Percentiles rank a stretch among this genome's conserved stretches.
Evolutionary conservation across 257 asterid genomes (phyloP).

Genomic region (Striga asiatica): DNA sequence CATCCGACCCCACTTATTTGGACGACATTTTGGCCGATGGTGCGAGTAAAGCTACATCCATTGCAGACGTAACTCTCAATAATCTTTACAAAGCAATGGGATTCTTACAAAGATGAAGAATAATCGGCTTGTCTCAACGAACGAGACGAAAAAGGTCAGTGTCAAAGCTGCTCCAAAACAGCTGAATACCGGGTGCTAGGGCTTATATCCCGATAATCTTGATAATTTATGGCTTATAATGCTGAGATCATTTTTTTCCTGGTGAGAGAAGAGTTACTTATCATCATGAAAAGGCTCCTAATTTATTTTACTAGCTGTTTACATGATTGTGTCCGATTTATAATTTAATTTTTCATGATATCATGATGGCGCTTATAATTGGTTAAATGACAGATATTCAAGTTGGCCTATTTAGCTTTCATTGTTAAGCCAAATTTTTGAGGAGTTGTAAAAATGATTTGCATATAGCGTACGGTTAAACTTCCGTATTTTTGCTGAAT

Average conservation of each 20-base stretch:
- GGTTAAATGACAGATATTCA: background rate
- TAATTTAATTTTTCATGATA: background rate
- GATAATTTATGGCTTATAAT: background rate
- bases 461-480: background rate
- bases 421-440: background rate
- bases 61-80: conserved; percentile 60
- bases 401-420: background rate
- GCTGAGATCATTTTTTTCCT: too few relatives aligned
- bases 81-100: conserved; percentile 90
- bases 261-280: too few relatives aligned
- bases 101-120: conserved; percentile 46
- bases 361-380: background rate
- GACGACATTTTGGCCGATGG: conserved; percentile 69
- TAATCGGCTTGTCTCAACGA: background rate
- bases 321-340: too few relatives aligned
- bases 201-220: background rate
- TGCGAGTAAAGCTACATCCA: conserved; percentile 61
- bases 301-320: too few relatives aligned
- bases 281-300: too few relatives aligned
- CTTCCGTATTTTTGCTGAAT: background rate
- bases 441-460: background rate
- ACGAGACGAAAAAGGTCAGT: background rate
- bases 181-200: background rate
- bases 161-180: background rate
- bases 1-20: conserved; percentile 55